phyloP scores from a whole-genome alignment of 179 eudicot genomes.

The Camellia oleifera region DNA sequence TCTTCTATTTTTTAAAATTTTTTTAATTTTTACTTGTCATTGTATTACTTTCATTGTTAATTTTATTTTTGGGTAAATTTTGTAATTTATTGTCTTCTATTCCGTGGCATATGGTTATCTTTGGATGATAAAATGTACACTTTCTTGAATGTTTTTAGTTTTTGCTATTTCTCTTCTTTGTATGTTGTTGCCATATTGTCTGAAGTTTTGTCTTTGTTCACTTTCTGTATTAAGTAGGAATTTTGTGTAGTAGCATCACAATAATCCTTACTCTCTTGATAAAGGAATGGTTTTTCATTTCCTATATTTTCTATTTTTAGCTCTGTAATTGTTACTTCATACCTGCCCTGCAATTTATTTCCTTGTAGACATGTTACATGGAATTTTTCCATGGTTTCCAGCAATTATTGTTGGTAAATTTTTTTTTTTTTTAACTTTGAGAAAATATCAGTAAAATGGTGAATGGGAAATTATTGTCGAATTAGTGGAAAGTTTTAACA shows the following conservation, averaged over 20 bases:
- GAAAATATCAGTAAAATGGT: too few relatives aligned
- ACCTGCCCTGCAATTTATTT: conserved; percentile 17
- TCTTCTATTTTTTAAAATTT: background rate
- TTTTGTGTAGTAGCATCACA: conserved; percentile 8
- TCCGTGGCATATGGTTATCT: conserved; percentile 17
- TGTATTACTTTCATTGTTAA: background rate
- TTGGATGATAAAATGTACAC: conserved; percentile 18
- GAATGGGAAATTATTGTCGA: too few relatives aligned
- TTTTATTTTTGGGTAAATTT: conserved; percentile 11
- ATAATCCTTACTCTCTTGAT: conserved; percentile 11
- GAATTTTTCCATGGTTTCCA: background rate
- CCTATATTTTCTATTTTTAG: background rate
- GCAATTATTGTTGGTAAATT: background rate
- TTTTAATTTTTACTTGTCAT: background rate
- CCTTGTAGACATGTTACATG: background rate
- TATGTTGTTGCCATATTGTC: background rate
- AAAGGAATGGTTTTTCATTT: background rate
- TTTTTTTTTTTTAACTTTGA: too few relatives aligned
- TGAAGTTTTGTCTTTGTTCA: conserved; percentile 14
- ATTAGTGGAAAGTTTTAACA: too few relatives aligned
- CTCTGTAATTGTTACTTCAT: background rate
- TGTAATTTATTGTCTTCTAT: background rate
- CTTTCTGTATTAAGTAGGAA: conserved; percentile 1
- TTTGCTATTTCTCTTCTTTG: conserved; percentile 16
- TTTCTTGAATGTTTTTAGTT: conserved; percentile 23